Percentiles rank a stretch among this genome's conserved stretches.
These are phyloP conservation scores for Botryotinia globosa DNA, from an alignment of 2,329 filamentous ascomycete genomes.

Conservation along the genomic window DNA sequence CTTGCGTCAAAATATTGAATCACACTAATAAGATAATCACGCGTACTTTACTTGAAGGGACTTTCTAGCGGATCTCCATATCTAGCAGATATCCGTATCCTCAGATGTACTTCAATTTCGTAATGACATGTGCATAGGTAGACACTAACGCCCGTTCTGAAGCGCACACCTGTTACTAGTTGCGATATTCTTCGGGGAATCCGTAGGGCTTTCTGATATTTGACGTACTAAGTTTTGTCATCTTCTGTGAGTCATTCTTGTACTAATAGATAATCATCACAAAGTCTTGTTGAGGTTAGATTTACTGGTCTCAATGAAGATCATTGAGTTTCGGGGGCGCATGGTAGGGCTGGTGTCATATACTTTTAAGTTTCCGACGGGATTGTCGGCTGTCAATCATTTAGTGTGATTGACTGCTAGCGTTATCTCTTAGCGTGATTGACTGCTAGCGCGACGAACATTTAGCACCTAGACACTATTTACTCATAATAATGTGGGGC, in stretches of 20 bases:
- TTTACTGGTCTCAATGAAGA: not conserved
- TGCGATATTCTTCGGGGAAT: not conserved
- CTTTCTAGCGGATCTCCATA: too few relatives aligned
- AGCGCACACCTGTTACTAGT: not conserved
- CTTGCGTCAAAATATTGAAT: not conserved
- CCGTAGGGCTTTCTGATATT: not conserved
- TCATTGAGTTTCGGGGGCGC: not conserved
- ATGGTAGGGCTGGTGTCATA: not conserved
- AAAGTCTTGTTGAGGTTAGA: not conserved
- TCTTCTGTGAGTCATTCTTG: not conserved
- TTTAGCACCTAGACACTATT: not conserved
- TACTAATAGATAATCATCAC: fast-evolving
- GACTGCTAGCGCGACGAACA: not conserved
- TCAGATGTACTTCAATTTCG: not conserved
- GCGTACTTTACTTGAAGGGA: not conserved
- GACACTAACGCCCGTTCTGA: not conserved
- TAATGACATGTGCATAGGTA: not conserved
- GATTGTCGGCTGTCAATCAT: not conserved
- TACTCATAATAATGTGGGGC: not conserved
- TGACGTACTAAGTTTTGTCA: not conserved
- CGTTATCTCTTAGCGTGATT: not conserved
- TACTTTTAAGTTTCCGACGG: not conserved
- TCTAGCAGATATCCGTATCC: not conserved
- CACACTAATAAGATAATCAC: not conserved
- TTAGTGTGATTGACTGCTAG: not conserved